Conservation (phyloP, 306 rosid species). For the Cucumis cinereus region DNA sequence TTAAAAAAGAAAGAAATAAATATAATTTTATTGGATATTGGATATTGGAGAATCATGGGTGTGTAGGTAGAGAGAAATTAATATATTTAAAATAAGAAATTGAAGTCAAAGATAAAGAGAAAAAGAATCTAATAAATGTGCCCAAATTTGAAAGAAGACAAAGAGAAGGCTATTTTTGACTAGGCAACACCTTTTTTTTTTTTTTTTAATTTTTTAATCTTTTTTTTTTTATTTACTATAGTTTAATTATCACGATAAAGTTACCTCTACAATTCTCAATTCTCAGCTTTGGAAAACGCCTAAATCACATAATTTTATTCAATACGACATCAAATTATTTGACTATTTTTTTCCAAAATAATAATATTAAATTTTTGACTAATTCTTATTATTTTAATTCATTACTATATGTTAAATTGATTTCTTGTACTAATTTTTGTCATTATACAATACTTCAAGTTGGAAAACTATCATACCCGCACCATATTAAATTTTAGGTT, state of each 20-base stretch:
- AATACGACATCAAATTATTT: no score
- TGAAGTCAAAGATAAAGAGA: conserved; percentile 9
- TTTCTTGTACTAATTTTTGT: no score
- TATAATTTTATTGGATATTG: not conserved
- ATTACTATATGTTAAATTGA: no score
- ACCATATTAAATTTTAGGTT: no score
- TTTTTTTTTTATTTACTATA: not conserved
- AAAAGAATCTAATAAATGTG: conserved; percentile 36
- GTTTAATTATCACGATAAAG: conserved; percentile 3
- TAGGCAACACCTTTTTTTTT: not conserved
- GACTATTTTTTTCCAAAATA: no score
- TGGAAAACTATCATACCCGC: no score
- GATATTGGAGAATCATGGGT: not conserved
- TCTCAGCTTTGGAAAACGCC: conserved; percentile 27
- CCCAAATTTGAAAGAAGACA: conserved; percentile 60
- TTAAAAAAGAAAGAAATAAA: not conserved
- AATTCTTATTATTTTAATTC: no score
- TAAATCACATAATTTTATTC: not conserved
- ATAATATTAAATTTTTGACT: not conserved
- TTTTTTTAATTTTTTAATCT: no score
- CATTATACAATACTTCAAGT: no score
- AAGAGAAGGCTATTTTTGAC: conserved; percentile 45
- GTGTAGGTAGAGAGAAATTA: not conserved
- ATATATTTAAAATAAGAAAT: not conserved
- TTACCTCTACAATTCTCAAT: conserved; percentile 16